A percentile compares a stretch with the other conserved stretches of the same genome.
phyloP scores from a whole-genome alignment of 768 basidiomycete genomes.

The Crassisporium funariophilum region DNA sequence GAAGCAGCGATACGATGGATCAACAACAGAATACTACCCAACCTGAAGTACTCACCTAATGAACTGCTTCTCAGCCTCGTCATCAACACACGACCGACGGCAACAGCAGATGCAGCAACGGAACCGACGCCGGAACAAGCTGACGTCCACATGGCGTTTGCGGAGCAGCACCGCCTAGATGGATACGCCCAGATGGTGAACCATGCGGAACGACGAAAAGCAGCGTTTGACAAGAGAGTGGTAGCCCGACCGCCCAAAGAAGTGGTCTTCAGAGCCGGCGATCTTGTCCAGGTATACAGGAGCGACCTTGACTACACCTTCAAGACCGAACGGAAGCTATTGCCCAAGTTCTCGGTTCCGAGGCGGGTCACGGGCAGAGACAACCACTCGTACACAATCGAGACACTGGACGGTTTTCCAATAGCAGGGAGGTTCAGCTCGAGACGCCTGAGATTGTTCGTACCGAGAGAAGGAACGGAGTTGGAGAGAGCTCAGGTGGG shows the following conservation, averaged over 20 bases:
- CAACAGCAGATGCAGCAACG: neutral
- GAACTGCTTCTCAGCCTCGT: constrained; percentile 33
- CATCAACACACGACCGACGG: constrained; percentile 26
- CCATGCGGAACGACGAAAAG: constrained; percentile 26
- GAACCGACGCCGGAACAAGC: constrained; percentile 2
- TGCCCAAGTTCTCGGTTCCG: constrained; percentile 33
- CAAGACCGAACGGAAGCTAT: constrained; percentile 27
- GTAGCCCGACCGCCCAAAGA: constrained; percentile 10
- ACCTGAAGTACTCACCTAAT: constrained; percentile 26
- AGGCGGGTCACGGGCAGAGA: neutral
- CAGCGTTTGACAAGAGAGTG: constrained; percentile 24
- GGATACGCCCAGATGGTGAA: constrained; percentile 24
- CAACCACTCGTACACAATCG: constrained; percentile 6
- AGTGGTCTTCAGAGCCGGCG: constrained; percentile 24
- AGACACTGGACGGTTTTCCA: constrained; percentile 6
- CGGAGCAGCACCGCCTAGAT: constrained; percentile 30
- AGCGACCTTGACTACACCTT: constrained; percentile 29
- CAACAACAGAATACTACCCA: constrained; percentile 27
- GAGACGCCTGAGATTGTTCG: constrained; percentile 4
- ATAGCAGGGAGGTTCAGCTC: constrained; percentile 6
- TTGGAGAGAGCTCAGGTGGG: neutral
- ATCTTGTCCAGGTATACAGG: constrained; percentile 33
- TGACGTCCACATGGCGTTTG: constrained; percentile 28
- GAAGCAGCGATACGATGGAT: constrained; percentile 25
- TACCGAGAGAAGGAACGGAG: constrained; percentile 8